These are phyloP conservation scores for Boletus edulis DNA, from an alignment of 768 basidiomycete species.

Conservation along the genomic window DNA sequence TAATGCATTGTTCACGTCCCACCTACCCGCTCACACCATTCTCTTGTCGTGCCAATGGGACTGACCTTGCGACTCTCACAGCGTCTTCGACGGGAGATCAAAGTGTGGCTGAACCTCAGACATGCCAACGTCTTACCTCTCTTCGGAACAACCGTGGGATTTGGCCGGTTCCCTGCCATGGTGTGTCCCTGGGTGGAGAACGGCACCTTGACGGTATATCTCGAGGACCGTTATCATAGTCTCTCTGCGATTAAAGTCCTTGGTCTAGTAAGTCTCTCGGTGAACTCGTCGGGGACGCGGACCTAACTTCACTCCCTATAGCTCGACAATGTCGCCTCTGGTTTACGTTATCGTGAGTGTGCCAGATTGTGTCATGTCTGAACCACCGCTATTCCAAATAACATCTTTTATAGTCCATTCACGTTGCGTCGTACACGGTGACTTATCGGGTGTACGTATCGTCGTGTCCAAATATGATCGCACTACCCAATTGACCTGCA, in stretches of 20 bases:
- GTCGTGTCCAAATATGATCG: too few relatives aligned
- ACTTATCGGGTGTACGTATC: conserved; percentile 16
- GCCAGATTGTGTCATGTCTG: too few relatives aligned
- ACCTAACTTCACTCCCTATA: background rate
- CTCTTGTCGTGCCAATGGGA: background rate
- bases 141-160: too few relatives aligned
- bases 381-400: too few relatives aligned
- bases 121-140: too few relatives aligned
- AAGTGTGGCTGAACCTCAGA: too few relatives aligned
- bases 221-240: conserved; percentile 7
- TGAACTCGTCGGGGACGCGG: too few relatives aligned
- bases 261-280: background rate
- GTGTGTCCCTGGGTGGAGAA: too few relatives aligned
- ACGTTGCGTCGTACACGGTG: conserved; percentile 15
- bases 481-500: background rate
- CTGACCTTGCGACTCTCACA: conserved; percentile 9
- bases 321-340: conserved; percentile 4
- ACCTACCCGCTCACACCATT: too few relatives aligned
- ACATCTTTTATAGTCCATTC: conserved; percentile 12
- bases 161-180: too few relatives aligned
- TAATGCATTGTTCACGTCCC: too few relatives aligned
- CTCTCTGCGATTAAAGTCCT: background rate
- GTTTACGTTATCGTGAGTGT: too few relatives aligned
- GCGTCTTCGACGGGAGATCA: conserved; percentile 10
- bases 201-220: conserved; percentile 7